Conservation (phyloP, 176 grass and related monocot species). For the Secale cereale region DNA sequence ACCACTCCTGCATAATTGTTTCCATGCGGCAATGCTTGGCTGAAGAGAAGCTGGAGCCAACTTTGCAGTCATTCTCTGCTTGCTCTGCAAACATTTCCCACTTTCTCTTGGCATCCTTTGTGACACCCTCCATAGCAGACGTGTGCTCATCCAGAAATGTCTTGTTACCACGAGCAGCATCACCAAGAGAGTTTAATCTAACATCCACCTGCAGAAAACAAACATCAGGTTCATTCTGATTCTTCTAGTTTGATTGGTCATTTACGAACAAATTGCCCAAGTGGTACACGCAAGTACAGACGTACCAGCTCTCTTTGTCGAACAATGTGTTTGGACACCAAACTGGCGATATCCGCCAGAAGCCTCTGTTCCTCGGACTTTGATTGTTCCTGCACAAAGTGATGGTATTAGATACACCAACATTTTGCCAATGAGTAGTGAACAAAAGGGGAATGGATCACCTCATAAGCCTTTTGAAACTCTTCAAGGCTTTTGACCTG, state of each 20-base stretch:
- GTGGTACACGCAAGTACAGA: not conserved
- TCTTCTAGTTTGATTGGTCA: not conserved
- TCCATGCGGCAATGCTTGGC: constrained; percentile 93
- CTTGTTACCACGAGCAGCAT: constrained; percentile 63
- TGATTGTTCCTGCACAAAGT: constrained; percentile 69
- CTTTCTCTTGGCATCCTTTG: constrained; percentile 89
- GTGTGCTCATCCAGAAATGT: constrained; percentile 71
- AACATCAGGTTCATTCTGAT: constrained; percentile 2
- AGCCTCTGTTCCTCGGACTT: constrained; percentile 81
- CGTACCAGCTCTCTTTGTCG: constrained; percentile 85
- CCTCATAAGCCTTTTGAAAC: constrained; percentile 84
- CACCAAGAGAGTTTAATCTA: constrained; percentile 60
- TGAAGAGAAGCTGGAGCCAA: constrained; percentile 68
- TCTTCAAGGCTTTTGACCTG: constrained; percentile 78
- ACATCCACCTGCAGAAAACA: constrained; percentile 63
- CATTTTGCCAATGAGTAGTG: not conserved
- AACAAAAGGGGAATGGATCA: constrained; percentile 21
- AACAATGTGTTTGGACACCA: constrained; percentile 75
- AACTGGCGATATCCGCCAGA: constrained; percentile 67
- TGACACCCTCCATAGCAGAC: constrained; percentile 53
- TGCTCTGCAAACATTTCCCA: constrained; percentile 86
- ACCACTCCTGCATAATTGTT: constrained; percentile 78
- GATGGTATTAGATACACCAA: constrained; percentile 16
- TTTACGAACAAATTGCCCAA: not conserved
- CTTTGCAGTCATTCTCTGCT: constrained; percentile 60